Base-by-base conservation (phyloP, 116 monocot species). In the Cymodocea nodosa region DNA sequence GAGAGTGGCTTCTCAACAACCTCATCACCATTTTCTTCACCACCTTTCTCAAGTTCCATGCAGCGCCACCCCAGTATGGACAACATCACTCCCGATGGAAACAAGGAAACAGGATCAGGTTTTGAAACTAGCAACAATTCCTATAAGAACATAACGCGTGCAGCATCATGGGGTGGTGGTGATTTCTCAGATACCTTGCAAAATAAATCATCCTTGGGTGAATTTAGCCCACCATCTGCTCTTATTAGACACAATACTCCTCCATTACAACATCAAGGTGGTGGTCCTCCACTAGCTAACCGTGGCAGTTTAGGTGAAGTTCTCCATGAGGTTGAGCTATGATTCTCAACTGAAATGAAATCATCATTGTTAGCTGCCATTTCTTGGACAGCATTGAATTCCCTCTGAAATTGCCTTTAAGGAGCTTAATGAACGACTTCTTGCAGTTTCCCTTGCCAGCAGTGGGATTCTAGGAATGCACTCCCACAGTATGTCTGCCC, bases 271-370 rank as follows among this genome's bases (percentile, higher is more conserved):
- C 68, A 60, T 4, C 62, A 22, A 11, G 51, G 52, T 40, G 66
- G 51, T 16, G 74, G 69, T 39, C 69, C 56, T 16, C 36, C 35
- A 18, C 80, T 77, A 20, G 36, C 72, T 36, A 66, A 61, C 64
- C 66, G 72, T 48, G 40, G 76, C 15, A 54, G 53, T 17, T 40
- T 74, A 12, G 74, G 74, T 0, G 92, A 92, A 23, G 84, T 84
- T 37, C 92, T 87, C 19, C 84, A 92, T 1, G 84, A 92, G 51
- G 87, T 92, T 24, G 82, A 92, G 74, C 87, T 92, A 19, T 53
- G 53, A 53, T 13, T 53, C 44, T 44, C 5, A 11, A 44, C 44
- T 6, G 44, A 44, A n/a, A n/a, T n/a, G n/a, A n/a, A n/a, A 44
- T 6, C 6, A 44, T 44, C 44, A 30, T 30, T 11, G 9, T 8